phyloP scores from a whole-genome alignment of 139 green algal species.

The Auxenochlorella pyrenoidosa region DNA sequence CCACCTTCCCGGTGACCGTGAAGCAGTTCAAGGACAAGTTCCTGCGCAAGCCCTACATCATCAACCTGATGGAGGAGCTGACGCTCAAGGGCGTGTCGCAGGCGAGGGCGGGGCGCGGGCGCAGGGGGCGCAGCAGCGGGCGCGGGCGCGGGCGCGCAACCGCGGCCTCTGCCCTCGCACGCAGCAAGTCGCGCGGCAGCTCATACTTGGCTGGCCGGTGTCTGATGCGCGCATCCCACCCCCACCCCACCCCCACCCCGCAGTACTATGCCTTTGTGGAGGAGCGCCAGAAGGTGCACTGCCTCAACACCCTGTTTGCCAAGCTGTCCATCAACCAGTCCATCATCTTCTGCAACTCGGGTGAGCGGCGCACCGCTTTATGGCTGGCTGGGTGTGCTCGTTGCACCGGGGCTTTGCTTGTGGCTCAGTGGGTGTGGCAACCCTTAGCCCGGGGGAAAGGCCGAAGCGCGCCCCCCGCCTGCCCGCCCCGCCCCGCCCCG shows the following conservation, averaged over 20 bases:
- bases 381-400: too few species aligned
- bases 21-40: constrained; percentile 98
- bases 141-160: neutral
- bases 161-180: neutral
- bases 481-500: neutral
- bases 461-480: too few species aligned
- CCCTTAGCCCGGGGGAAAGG: too few species aligned
- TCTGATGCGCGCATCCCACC: neutral
- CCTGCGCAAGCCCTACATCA: constrained; percentile 97
- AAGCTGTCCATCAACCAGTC: constrained; percentile 84
- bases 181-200: neutral
- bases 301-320: constrained; percentile 95
- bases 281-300: constrained; percentile 98
- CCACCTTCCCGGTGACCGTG: constrained; percentile 96
- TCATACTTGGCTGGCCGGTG: too few species aligned
- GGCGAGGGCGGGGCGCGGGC: constrained; percentile 16
- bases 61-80: constrained; percentile 99
- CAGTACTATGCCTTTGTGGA: constrained; percentile 99
- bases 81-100: constrained; percentile 96
- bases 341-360: constrained; percentile 99
- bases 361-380: too few species aligned
- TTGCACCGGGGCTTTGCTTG: too few species aligned
- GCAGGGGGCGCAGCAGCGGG: neutral
- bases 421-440: too few species aligned
- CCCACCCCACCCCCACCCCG: neutral